Evolutionary conservation across 2,329 filamentous ascomycete species (phyloP).

Genomic region (Paecilomyces dactylethromorphus): DNA sequence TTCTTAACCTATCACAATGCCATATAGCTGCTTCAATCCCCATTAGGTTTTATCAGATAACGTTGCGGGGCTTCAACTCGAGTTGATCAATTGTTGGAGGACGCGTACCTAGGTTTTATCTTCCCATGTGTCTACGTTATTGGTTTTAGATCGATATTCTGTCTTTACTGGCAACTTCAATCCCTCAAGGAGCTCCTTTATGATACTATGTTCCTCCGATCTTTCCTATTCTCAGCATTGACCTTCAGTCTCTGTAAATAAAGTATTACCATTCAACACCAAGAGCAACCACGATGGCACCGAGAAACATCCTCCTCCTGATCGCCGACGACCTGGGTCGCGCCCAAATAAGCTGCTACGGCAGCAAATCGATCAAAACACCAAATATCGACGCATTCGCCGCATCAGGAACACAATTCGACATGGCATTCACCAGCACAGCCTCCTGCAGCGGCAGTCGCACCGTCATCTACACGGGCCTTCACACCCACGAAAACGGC

Average conservation of each 20-base stretch:
- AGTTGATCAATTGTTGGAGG: neutral
- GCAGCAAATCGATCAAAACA: conserved; percentile 18
- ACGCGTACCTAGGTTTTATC: neutral
- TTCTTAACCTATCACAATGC: conserved; percentile 5
- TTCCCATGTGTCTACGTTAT: neutral
- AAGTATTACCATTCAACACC: too few species aligned
- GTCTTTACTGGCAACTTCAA: neutral
- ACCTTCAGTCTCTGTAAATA: too few species aligned
- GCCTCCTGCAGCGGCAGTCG: conserved; percentile 45
- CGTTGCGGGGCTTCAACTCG: neutral
- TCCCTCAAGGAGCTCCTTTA: too few species aligned
- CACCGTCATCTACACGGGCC: conserved; percentile 43
- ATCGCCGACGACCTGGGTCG: conserved; percentile 41
- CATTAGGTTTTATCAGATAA: neutral
- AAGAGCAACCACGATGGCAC: neutral
- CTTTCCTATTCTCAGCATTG: too few species aligned
- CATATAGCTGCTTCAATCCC: neutral
- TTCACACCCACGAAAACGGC: conserved; percentile 43
- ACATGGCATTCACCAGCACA: conserved; percentile 8
- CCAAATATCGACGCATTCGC: conserved; percentile 39
- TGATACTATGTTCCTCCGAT: too few species aligned
- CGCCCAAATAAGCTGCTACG: conserved; percentile 28
- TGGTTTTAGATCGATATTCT: neutral
- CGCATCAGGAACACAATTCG: conserved; percentile 28
- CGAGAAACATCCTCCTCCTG: conserved; percentile 32